These are phyloP conservation scores for Macrocystidia cucumis DNA, from an alignment of 1,284 basidiomycete species.

Conservation along the genomic window DNA sequence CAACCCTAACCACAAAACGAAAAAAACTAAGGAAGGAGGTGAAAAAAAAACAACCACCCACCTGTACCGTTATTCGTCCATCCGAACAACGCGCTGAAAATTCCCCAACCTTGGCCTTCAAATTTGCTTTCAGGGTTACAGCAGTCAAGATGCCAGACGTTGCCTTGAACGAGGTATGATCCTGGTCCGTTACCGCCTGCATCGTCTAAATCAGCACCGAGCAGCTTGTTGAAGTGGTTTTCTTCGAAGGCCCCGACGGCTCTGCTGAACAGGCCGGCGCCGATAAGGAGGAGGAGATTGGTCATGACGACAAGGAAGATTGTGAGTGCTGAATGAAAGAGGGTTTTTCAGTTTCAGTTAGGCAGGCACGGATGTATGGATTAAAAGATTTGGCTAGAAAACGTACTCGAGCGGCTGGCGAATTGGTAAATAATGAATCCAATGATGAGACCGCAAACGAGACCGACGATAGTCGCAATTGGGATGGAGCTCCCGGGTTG, in stretches of 20 bases:
- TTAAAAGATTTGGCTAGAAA: not conserved
- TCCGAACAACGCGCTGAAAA: conserved; percentile 70
- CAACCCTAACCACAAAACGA: conserved; percentile 2
- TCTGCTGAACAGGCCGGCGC: conserved; percentile 81
- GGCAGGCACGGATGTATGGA: conserved; percentile 1
- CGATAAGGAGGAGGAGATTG: conserved; percentile 84
- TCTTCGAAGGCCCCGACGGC: conserved; percentile 65
- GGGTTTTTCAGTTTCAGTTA: conserved; percentile 2
- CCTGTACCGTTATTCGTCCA: conserved; percentile 68
- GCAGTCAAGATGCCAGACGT: conserved; percentile 84
- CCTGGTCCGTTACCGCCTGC: conserved; percentile 75
- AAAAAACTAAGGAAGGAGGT: conserved; percentile 2
- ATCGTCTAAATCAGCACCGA: conserved; percentile 77
- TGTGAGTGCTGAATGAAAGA: conserved; percentile 46
- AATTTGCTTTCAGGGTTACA: conserved; percentile 64
- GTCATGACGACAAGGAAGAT: conserved; percentile 87
- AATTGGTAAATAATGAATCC: conserved; percentile 73
- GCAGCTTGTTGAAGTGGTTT: conserved; percentile 59
- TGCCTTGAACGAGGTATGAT: conserved; percentile 70
- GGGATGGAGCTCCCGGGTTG: conserved; percentile 80
- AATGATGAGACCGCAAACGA: conserved; percentile 65
- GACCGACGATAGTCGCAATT: conserved; percentile 79
- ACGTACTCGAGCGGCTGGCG: conserved; percentile 63
- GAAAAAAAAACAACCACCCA: conserved; percentile 16
- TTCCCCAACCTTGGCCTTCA: conserved; percentile 57